phyloP scores from a whole-genome alignment of 768 basidiomycete genomes.

The Auriculariales sp. region DNA sequence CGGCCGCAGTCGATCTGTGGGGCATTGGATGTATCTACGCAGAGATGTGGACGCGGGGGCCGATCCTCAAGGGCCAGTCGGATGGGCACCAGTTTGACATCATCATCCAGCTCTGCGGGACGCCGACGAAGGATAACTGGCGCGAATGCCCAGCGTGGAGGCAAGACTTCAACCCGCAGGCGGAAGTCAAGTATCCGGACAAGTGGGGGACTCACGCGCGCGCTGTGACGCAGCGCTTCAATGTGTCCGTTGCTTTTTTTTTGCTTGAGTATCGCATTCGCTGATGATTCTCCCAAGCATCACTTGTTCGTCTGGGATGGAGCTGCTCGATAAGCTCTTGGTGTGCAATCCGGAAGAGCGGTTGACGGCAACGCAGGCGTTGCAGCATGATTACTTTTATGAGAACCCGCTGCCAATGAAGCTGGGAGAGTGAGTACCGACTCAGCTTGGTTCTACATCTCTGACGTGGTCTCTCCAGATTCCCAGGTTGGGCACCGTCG shows the following conservation, averaged over 20 bases:
- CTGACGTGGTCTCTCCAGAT: background rate
- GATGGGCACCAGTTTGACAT: conserved; percentile 86
- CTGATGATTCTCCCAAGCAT: background rate
- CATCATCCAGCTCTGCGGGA: conserved; percentile 83
- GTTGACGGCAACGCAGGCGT: conserved; percentile 70
- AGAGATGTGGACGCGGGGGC: conserved; percentile 83
- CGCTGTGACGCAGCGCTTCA: conserved; percentile 30
- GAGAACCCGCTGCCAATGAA: conserved; percentile 58
- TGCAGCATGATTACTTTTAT: conserved; percentile 94
- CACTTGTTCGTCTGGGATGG: conserved; percentile 57
- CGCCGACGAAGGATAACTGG: conserved; percentile 33
- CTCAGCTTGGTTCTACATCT: background rate
- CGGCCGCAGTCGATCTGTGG: conserved; percentile 95
- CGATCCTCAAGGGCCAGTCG: conserved; percentile 75
- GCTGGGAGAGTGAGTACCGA: conserved; percentile 14
- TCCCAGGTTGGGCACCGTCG: conserved; percentile 6
- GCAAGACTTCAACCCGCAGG: background rate
- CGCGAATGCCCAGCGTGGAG: conserved; percentile 9
- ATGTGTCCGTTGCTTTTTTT: conserved; percentile 30
- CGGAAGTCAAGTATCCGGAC: background rate
- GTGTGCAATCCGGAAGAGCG: conserved; percentile 73
- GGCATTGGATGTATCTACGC: conserved; percentile 96
- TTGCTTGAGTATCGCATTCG: background rate
- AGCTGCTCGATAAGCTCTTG: conserved; percentile 71
- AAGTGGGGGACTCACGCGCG: background rate